Base-by-base conservation (phyloP, 768 basidiomycete species). In the Clathrus columnatus region DNA sequence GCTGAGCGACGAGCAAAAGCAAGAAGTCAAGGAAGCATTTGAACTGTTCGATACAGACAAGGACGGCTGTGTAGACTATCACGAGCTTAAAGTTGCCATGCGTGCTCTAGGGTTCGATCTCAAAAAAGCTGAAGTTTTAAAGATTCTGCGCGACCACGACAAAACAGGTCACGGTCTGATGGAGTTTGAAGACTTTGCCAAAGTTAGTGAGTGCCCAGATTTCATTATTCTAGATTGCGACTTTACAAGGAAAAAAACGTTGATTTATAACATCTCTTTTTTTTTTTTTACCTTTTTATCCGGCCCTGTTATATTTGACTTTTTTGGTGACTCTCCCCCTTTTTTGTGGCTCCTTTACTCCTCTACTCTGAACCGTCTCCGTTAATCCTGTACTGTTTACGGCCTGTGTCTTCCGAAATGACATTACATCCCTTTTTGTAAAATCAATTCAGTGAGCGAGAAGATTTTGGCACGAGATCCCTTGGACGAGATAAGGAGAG, bases 11-110 rank as follows among this genome's bases (percentile, higher is more conserved):
- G 89, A 92, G 67, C 89, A 91, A 64, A 89, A 89, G 63, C 89
- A 92, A 63, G 96, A 99, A 70, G 94, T 98, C 54, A 93, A 93
- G 69, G 96, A 99, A 65, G 96, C 96, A 0, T 99, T 99, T 65
- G 95, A 98, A 70, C 84, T 99, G 53, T 99, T 99, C 67, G 96
- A 99, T 72, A 90, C 93, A 45, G 96, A 99, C 78, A 96, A 97
- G 75, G 96, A 99, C 65, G 91, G 91, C 29, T 83, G 80, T 50
- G 76, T 98, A 55, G 96, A 97, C 72, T 98, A 98, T 71, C 96
- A 99, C 72, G 96, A 99, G 68, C 80, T 98, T 64, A 99, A 98
- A 70, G 96, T 99, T 64, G 93, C 95, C 50, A 94, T 99, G 91
- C 81, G 96, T 45, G 96, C 96, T 1, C 73, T 99, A 57, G 96